Conservation (phyloP, 805 yeast species). For the Kluyveromyces aestuarii region DNA sequence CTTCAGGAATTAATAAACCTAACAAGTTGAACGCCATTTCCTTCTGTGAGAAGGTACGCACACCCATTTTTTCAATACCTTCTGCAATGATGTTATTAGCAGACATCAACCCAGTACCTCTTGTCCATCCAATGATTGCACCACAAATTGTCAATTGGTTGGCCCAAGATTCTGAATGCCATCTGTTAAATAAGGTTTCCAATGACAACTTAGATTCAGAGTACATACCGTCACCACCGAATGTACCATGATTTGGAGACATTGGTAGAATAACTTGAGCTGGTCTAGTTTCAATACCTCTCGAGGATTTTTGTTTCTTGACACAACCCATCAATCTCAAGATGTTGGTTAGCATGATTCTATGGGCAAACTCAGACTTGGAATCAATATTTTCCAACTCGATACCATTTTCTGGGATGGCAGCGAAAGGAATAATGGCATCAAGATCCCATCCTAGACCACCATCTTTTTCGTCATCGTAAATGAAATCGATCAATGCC, state of each 20-base stretch:
- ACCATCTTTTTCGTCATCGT: constrained; percentile 71
- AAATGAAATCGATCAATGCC: constrained; percentile 75
- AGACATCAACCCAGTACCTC: constrained; percentile 99
- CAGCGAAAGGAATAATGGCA: constrained; percentile 94
- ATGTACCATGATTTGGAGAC: constrained; percentile 98
- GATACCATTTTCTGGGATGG: constrained; percentile 97
- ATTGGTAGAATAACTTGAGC: constrained; percentile 95
- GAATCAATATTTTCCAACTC: constrained; percentile 91
- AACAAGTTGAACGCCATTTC: constrained; percentile 98
- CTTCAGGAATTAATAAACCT: constrained; percentile 84
- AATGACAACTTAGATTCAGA: constrained; percentile 94
- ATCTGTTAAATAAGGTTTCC: constrained; percentile 96
- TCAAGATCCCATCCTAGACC: constrained; percentile 98
- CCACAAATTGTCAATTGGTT: constrained; percentile 93
- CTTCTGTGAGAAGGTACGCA: constrained; percentile 95
- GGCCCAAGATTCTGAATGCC: constrained; percentile 97
- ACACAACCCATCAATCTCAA: constrained; percentile 87
- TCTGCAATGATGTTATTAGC: constrained; percentile 96
- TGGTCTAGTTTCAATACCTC: constrained; percentile 86
- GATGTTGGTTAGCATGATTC: constrained; percentile 95
- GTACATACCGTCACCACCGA: constrained; percentile 96
- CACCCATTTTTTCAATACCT: constrained; percentile 92
- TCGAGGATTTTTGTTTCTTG: constrained; percentile 69
- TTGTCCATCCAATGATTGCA: constrained; percentile 99
- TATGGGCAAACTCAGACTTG: constrained; percentile 94